A percentile compares a stretch with the other conserved stretches of the same genome.
phyloP scores from a whole-genome alignment of 495 filamentous ascomycete species.

The Neurospora sp. region DNA sequence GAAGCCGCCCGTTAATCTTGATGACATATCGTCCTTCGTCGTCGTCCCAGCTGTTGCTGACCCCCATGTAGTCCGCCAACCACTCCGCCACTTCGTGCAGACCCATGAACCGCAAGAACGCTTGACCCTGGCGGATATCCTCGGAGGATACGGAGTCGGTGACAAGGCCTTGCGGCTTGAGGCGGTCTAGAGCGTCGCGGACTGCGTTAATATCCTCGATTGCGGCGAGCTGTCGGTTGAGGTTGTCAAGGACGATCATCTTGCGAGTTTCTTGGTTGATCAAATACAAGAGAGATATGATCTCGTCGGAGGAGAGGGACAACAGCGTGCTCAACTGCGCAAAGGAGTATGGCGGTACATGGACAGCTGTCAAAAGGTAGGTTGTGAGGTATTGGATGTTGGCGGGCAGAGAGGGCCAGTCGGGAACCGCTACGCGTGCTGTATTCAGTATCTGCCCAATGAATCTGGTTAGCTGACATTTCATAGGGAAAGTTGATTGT shows the following conservation, averaged over 20 bases:
- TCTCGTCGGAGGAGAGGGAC: neutral
- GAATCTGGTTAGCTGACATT: neutral
- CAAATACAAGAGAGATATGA: neutral
- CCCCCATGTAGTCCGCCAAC: constrained; percentile 6
- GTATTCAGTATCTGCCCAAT: neutral
- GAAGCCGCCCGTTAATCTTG: neutral
- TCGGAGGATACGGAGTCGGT: constrained; percentile 3
- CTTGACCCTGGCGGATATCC: constrained; percentile 5
- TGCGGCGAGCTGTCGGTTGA: neutral
- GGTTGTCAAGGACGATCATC: neutral
- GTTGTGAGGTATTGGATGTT: constrained; percentile 11
- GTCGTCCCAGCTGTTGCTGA: neutral
- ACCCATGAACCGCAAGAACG: constrained; percentile 8
- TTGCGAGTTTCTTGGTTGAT: constrained; percentile 3
- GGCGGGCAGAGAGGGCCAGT: constrained; percentile 9
- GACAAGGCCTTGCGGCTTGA: neutral
- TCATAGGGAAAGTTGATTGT: neutral
- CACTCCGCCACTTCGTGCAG: constrained; percentile 1
- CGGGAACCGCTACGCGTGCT: neutral
- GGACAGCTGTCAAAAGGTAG: constrained; percentile 4
- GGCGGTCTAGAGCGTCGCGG: neutral
- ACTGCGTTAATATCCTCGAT: neutral
- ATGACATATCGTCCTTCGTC: neutral
- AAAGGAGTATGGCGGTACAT: constrained; percentile 1
- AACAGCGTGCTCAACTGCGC: neutral